Evolutionary conservation across 306 rosid species (phyloP).

Genomic region (Dalbergia cultrata): DNA sequence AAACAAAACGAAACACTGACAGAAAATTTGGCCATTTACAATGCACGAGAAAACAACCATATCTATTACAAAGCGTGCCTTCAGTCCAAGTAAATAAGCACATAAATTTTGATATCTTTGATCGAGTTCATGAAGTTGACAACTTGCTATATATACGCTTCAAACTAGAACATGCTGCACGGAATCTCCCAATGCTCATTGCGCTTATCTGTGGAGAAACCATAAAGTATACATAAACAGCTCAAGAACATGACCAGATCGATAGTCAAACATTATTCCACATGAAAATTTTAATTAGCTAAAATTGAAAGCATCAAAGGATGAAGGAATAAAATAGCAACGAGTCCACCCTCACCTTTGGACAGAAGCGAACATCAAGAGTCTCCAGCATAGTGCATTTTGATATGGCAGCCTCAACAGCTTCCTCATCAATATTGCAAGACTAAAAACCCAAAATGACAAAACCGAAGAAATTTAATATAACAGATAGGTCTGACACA

Average conservation of each 20-base stretch:
- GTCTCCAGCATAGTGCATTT: slow-evolving; percentile 83
- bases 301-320: background rate
- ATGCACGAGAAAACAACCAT: slow-evolving; percentile 28
- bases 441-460: slow-evolving; percentile 58
- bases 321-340: slow-evolving; percentile 11
- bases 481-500: background rate
- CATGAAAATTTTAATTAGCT: slow-evolving; percentile 3
- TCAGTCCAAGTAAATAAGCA: slow-evolving; percentile 25
- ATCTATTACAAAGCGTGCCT: slow-evolving; percentile 38
- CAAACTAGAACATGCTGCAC: slow-evolving; percentile 74
- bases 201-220: slow-evolving; percentile 62
- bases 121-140: slow-evolving; percentile 48
- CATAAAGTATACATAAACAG: slow-evolving; percentile 1
- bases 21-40: slow-evolving; percentile 48
- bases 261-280: background rate
- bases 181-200: slow-evolving; percentile 69
- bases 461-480: background rate
- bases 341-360: slow-evolving; percentile 60
- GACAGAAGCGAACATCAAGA: slow-evolving; percentile 88
- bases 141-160: slow-evolving; percentile 87
- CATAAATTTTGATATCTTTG: background rate
- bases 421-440: slow-evolving; percentile 79
- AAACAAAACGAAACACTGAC: background rate
- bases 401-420: slow-evolving; percentile 78
- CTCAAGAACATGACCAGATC: background rate